Base-by-base conservation (phyloP, 805 yeast genomes). In the Nakazawaea wyomingensis region DNA sequence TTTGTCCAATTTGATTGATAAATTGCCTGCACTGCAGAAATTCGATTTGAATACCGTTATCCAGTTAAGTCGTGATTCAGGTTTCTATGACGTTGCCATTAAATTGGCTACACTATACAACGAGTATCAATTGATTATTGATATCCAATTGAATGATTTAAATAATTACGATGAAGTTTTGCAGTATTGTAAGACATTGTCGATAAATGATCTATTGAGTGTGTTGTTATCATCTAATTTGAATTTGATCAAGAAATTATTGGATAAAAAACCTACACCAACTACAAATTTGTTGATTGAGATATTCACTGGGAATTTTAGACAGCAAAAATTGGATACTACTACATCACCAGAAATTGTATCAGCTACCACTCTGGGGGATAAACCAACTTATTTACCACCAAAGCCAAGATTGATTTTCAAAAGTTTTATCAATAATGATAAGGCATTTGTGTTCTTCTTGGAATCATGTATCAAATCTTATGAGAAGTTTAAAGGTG, bases 361-460 rank as follows among this genome's bases (percentile, higher is more conserved):
- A n/a, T n/a, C n/a, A n/a, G n/a, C n/a, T n/a, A n/a, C n/a, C n/a
- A n/a, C n/a, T n/a, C n/a, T n/a, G n/a, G n/a, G n/a, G n/a, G n/a
- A 47, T n/a, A 24, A 69, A 30, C 83, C 90, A 13, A 85, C 93
- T 0, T 93, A 93, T 59, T 82, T 82, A 40, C 96, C 98, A 1
- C 99, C 99, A 3, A 74, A 81, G 40, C 98, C 98, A 5, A 72
- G 89, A 35, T 69, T 91, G 31, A 85, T 91, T 1, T 93, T 88
- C 56, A 81, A 91, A 2, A 80, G 95, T 1, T 93, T 93, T 59
- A 78, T 85, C n/a, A 76, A 82, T 50, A 87, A 85, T 56, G 89
- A 93, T 0, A 76, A 81, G 54, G 93, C 90, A 55, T 91, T 93
- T 69, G 93, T 90, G 20, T 85, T 86, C 6, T 93, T 93, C 49